These are phyloP conservation scores for Globisporangium emineosum DNA, from an alignment of 352 stramenopile genomes.

Conservation along the genomic window DNA sequence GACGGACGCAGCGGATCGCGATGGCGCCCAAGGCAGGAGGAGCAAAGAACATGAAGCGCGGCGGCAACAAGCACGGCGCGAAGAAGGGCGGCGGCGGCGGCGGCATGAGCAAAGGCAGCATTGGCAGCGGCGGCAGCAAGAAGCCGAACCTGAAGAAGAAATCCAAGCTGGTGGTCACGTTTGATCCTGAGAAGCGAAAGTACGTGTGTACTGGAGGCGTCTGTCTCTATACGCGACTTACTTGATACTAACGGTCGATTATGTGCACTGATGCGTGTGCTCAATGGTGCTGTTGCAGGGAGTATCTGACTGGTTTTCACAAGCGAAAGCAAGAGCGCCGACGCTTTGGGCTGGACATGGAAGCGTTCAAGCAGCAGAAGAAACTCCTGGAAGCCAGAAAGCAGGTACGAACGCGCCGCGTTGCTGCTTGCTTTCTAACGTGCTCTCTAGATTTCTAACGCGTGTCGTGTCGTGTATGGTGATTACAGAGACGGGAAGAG, in stretches of 20 bases:
- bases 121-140: conserved; percentile 19
- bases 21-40: conserved; percentile 9
- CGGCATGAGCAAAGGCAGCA: conserved; percentile 20
- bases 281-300: conserved; percentile 26
- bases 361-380: conserved; percentile 89
- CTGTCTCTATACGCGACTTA: not conserved
- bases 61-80: conserved; percentile 22
- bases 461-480: not conserved
- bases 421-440: not conserved
- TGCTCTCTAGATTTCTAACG: not conserved
- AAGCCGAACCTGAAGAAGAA: conserved; percentile 67
- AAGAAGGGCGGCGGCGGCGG: conserved; percentile 25
- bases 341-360: conserved; percentile 85
- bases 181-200: conserved; percentile 86
- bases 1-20: not conserved
- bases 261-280: not conserved
- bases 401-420: conserved; percentile 29
- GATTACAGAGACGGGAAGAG: conserved; percentile 55
- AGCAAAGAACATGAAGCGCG: conserved; percentile 19
- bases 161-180: conserved; percentile 85
- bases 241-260: not conserved
- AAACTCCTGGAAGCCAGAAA: conserved; percentile 74
- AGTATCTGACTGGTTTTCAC: conserved; percentile 85
- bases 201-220: conserved; percentile 25
- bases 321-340: conserved; percentile 86